Percentiles rank a stretch among this genome's conserved stretches.
Evolutionary conservation across 2,329 filamentous ascomycete genomes (phyloP).

Genomic region (Alternaria alternata): DNA sequence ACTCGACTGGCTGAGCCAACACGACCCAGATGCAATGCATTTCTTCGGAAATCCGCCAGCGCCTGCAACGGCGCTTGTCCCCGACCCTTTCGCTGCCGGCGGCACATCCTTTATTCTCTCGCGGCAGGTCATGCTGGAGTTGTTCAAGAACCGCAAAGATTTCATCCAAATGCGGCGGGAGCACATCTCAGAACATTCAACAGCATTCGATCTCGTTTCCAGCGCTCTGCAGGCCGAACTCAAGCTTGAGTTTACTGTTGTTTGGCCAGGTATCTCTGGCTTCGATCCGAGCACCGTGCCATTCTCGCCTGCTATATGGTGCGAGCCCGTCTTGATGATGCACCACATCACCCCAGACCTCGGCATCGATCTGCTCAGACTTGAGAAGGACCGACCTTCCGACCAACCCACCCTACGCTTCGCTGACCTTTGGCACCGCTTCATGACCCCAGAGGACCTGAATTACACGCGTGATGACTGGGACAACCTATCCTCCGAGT

Average conservation of each 20-base stretch:
- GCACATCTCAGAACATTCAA: constrained; percentile 58
- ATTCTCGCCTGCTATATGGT: constrained; percentile 58
- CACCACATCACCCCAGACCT: constrained; percentile 58
- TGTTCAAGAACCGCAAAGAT: constrained; percentile 51
- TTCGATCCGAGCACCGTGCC: constrained; percentile 42
- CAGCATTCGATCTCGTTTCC: constrained; percentile 61
- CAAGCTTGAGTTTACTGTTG: constrained; percentile 55
- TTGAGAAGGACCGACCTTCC: constrained; percentile 51
- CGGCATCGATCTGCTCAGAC: constrained; percentile 55
- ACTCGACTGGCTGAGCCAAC: constrained; percentile 60
- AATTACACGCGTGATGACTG: constrained; percentile 37
- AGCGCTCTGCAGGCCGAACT: constrained; percentile 56
- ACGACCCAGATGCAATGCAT: constrained; percentile 57
- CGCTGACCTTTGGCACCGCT: constrained; percentile 40
- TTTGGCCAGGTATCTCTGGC: constrained; percentile 54
- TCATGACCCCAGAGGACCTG: constrained; percentile 39
- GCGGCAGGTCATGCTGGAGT: constrained; percentile 57
- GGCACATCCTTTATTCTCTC: constrained; percentile 64
- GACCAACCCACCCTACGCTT: constrained; percentile 34
- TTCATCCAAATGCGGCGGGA: constrained; percentile 55
- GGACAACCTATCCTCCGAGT: constrained; percentile 45
- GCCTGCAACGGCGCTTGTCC: constrained; percentile 19
- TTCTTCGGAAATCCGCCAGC: constrained; percentile 60
- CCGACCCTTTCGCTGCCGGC: constrained; percentile 60
- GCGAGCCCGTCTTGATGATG: constrained; percentile 38